Conservation (phyloP, 2,329 filamentous ascomycete genomes). For the Exophiala phaeomuriformis region DNA sequence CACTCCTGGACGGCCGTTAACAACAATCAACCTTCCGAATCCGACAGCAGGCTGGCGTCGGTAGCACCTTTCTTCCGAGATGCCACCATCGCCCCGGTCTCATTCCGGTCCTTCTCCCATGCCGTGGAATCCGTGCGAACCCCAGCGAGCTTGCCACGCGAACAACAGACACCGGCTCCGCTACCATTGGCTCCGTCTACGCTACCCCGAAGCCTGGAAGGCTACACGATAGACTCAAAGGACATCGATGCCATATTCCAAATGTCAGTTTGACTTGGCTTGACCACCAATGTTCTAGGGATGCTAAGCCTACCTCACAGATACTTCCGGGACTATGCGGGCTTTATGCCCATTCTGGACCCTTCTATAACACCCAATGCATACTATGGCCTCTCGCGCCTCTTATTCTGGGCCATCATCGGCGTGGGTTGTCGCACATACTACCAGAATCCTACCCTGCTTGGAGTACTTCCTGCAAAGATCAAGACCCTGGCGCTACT, state of each 20-base stretch:
- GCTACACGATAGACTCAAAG: slow-evolving; percentile 28
- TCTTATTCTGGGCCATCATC: slow-evolving; percentile 72
- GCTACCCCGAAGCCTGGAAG: slow-evolving; percentile 30
- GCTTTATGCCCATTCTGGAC: slow-evolving; percentile 36
- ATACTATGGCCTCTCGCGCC: slow-evolving; percentile 67
- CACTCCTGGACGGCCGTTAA: slow-evolving; percentile 25
- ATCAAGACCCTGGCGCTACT: slow-evolving; percentile 34
- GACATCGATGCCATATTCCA: slow-evolving; percentile 37
- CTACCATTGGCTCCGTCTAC: slow-evolving; percentile 27
- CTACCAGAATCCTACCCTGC: slow-evolving; percentile 34
- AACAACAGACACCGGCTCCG: slow-evolving; percentile 26
- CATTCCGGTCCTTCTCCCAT: slow-evolving; percentile 25
- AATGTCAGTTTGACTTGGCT: slow-evolving; percentile 26
- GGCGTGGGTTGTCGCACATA: slow-evolving; percentile 35
- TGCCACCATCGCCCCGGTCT: slow-evolving; percentile 16
- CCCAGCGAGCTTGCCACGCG: slow-evolving; percentile 23
- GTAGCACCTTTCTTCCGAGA: slow-evolving; percentile 22
- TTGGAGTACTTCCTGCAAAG: slow-evolving; percentile 32
- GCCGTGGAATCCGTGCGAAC: slow-evolving; percentile 26
- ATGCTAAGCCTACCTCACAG: slow-evolving; percentile 21
- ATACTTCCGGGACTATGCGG: slow-evolving; percentile 35
- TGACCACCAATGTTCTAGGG: neutral
- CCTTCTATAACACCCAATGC: slow-evolving; percentile 57
- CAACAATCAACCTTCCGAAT: slow-evolving; percentile 27
- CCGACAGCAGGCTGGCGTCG: slow-evolving; percentile 30